phyloP scores from a whole-genome alignment of 306 rosid species.

The Lablab purpureus region DNA sequence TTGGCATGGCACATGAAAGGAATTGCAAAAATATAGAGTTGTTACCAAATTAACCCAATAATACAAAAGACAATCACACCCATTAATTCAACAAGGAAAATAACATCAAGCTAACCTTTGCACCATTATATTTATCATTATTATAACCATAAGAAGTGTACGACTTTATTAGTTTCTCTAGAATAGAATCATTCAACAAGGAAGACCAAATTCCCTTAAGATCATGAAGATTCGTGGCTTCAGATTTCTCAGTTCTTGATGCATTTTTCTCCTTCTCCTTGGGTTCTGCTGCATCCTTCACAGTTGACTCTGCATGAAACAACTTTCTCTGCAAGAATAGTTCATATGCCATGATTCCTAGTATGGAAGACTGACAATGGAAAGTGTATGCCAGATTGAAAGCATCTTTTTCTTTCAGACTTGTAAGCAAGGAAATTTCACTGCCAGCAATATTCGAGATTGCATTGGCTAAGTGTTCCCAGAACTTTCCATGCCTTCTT shows the following conservation, averaged over 20 bases:
- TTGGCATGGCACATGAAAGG: constrained; percentile 15
- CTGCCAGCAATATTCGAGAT: constrained; percentile 49
- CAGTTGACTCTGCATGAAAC: constrained; percentile 69
- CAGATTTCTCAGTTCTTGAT: constrained; percentile 55
- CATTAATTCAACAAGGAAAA: constrained; percentile 24
- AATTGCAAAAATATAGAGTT: not conserved
- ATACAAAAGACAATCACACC: not conserved
- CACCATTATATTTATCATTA: constrained; percentile 57
- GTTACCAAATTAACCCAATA: constrained; percentile 34
- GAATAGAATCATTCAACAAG: constrained; percentile 68
- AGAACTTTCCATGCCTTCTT: constrained; percentile 66
- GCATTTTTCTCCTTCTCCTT: constrained; percentile 58
- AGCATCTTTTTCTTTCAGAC: constrained; percentile 59
- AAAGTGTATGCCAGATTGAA: constrained; percentile 62
- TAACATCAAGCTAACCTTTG: constrained; percentile 65
- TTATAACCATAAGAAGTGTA: constrained; percentile 59
- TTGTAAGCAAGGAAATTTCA: constrained; percentile 51
- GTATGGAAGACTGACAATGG: constrained; percentile 74
- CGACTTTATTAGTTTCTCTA: constrained; percentile 71
- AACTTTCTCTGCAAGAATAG: constrained; percentile 84
- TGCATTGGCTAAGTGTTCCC: constrained; percentile 65
- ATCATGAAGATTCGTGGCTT: constrained; percentile 50
- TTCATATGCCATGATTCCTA: constrained; percentile 79
- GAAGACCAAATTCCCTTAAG: constrained; percentile 65
- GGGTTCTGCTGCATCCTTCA: constrained; percentile 63